phyloP scores from a whole-genome alignment of 257 asterid species.

The Petrea volubilis region DNA sequence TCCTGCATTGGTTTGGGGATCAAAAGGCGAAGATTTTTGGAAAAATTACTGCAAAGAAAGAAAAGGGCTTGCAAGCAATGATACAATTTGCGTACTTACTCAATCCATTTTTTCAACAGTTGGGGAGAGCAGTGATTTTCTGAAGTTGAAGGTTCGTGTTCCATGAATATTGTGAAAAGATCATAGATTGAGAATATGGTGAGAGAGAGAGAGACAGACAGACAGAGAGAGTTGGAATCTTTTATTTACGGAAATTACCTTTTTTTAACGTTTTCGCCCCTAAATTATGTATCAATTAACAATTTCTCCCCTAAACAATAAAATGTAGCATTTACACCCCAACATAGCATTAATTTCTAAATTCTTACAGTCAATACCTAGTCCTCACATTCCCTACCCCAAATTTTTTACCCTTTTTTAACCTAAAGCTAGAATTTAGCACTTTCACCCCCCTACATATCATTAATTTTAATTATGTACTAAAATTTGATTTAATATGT shows the following conservation, averaged over 20 bases:
- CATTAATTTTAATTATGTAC: too few relatives aligned
- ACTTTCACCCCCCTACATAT: too few relatives aligned
- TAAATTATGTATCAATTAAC: neutral
- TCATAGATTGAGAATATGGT: too few relatives aligned
- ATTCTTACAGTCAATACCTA: too few relatives aligned
- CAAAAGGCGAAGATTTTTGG: neutral
- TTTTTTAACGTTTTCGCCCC: neutral
- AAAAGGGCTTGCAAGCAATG: neutral
- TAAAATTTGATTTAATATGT: too few relatives aligned
- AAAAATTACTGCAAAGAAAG: neutral
- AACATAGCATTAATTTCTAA: too few relatives aligned
- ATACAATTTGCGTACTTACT: conserved; percentile 23
- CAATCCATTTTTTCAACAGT: conserved; percentile 35
- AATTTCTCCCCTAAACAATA: neutral
- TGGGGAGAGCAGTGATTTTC: conserved; percentile 16
- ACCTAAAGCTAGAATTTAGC: too few relatives aligned
- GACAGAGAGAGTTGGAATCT: neutral
- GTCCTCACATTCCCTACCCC: too few relatives aligned
- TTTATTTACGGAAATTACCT: too few relatives aligned
- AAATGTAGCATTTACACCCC: neutral
- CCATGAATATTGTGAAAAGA: conserved; percentile 13
- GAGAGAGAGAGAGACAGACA: neutral
- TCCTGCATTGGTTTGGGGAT: conserved; percentile 35
- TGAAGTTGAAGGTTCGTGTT: conserved; percentile 22
- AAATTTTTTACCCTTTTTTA: too few relatives aligned